Evolutionary conservation across 306 rosid genomes (phyloP).

Genomic region (Cicer arietinum): DNA sequence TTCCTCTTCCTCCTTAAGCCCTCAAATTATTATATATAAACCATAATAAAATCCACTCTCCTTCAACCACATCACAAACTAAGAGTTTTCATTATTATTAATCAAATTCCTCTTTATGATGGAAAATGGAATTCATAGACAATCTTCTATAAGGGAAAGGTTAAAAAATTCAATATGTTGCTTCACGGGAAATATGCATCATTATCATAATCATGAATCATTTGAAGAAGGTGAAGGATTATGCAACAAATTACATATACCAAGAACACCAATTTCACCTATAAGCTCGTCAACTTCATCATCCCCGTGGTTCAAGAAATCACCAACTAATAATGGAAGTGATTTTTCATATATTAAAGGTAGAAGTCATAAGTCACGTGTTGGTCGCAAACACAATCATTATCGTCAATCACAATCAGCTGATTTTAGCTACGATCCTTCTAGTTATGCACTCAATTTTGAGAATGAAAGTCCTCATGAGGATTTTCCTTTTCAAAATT

Average conservation of each 20-base stretch:
- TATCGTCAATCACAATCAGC: conserved; percentile 42
- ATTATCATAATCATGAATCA: not conserved
- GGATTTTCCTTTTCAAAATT: conserved; percentile 33
- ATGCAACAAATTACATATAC: conserved; percentile 25
- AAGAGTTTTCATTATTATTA: not conserved
- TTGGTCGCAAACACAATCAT: conserved; percentile 1
- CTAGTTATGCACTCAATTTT: conserved; percentile 56
- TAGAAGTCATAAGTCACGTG: not conserved
- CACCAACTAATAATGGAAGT: not conserved
- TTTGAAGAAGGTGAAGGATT: conserved; percentile 17
- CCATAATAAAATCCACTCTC: not conserved
- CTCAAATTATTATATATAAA: conserved; percentile 10
- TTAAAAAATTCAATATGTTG: conserved; percentile 49
- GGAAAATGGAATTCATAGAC: conserved; percentile 22
- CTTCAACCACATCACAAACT: not conserved
- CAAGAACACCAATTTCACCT: conserved; percentile 26
- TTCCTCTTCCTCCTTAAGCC: not conserved
- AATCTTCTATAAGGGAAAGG: conserved; percentile 37
- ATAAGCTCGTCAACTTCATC: not conserved
- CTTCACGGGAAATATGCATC: conserved; percentile 25
- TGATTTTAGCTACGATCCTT: conserved; percentile 55
- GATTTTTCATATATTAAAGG: conserved; percentile 10
- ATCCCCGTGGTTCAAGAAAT: conserved; percentile 21
- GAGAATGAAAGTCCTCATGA: conserved; percentile 37
- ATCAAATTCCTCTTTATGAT: not conserved